Evolutionary conservation across 495 filamentous ascomycete genomes (phyloP).

Genomic region (Aspergillus leporis): DNA sequence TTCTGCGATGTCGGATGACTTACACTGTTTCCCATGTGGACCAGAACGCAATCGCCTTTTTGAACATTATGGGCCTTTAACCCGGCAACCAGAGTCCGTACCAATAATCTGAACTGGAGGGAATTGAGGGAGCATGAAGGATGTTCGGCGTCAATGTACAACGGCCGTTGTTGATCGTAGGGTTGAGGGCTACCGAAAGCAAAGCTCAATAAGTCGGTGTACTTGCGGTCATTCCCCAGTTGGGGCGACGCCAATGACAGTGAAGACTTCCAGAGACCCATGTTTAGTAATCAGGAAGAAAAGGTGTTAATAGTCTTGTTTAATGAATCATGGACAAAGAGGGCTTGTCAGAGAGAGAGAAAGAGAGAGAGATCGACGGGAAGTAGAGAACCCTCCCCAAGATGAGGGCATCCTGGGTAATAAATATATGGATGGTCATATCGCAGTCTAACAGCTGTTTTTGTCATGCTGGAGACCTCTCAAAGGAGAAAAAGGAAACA

Average conservation of each 20-base stretch:
- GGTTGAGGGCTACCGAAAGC: constrained; percentile 36
- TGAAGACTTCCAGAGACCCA: constrained; percentile 37
- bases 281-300: constrained; percentile 17
- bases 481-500: constrained; percentile 3
- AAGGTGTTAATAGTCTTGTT: not conserved
- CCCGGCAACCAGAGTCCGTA: constrained; percentile 56
- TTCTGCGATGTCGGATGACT: constrained; percentile 15
- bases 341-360: not conserved
- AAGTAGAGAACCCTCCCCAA: not conserved
- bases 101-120: constrained; percentile 46
- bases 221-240: constrained; percentile 23
- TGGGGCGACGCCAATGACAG: constrained; percentile 27
- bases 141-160: constrained; percentile 60
- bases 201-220: constrained; percentile 46
- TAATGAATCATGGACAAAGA: not conserved
- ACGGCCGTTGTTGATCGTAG: constrained; percentile 39
- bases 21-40: constrained; percentile 64
- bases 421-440: constrained; percentile 24
- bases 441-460: constrained; percentile 13
- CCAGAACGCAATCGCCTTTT: constrained; percentile 58
- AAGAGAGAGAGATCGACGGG: not conserved
- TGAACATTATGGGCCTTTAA: constrained; percentile 54
- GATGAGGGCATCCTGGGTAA: constrained; percentile 18
- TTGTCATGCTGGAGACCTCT: constrained; percentile 21
- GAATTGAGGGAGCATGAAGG: constrained; percentile 54